A percentile compares a stretch with the other conserved stretches of the same genome.
Conservation (phyloP, 139 green algal species). For the Chlamydomonas sp. region DNA sequence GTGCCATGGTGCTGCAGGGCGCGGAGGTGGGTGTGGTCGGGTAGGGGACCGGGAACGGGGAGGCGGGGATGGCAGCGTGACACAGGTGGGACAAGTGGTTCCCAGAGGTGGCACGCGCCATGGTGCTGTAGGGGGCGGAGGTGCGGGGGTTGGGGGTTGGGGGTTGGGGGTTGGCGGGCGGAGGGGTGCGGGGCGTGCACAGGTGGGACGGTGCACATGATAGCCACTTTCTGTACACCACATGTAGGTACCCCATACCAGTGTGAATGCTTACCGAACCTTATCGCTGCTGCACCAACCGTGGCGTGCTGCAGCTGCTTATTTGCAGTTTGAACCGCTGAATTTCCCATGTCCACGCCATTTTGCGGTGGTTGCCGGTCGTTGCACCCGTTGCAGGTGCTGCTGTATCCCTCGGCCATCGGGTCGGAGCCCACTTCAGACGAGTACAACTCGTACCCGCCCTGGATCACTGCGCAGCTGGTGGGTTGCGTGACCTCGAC, state of each 20-base stretch:
- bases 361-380: background rate
- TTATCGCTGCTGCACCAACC: too few relatives aligned
- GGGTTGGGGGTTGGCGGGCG: background rate
- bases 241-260: too few relatives aligned
- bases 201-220: background rate
- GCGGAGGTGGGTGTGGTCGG: slow-evolving; percentile 54
- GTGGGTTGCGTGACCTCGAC: background rate
- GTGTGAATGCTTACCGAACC: too few relatives aligned
- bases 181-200: background rate
- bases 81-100: slow-evolving; percentile 72
- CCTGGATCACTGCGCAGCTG: slow-evolving; percentile 65
- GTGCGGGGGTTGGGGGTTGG: background rate
- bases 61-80: too few relatives aligned
- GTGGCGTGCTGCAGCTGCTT: too few relatives aligned
- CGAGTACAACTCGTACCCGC: slow-evolving; percentile 61
- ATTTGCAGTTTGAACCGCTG: too few relatives aligned
- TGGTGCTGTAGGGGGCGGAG: slow-evolving; percentile 71
- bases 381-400: slow-evolving; percentile 43
- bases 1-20: slow-evolving; percentile 65
- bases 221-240: too few relatives aligned
- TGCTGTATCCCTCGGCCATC: slow-evolving; percentile 84
- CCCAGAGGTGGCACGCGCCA: slow-evolving; percentile 66
- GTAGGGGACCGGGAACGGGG: too few relatives aligned
- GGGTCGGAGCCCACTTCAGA: slow-evolving; percentile 71
- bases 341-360: too few relatives aligned